Evolutionary conservation across 768 basidiomycete species (phyloP), one percentile per base, ranked within the genome.

Genomic region (Termitomyces sp.): DNA sequence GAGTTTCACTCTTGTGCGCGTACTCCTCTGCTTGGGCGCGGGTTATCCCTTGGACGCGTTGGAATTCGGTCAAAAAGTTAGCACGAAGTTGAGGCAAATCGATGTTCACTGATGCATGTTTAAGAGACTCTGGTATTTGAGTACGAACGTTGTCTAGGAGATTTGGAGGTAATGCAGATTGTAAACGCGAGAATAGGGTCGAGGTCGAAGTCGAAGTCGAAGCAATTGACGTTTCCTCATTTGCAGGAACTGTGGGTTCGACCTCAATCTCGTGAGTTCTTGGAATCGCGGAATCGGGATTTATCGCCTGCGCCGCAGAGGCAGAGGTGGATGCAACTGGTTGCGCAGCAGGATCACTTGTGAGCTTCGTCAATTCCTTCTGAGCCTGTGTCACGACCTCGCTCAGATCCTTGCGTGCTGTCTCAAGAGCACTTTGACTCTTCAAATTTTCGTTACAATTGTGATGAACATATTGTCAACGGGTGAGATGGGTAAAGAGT

Each of bases 21-120:
- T 94, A 94, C 66, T 91, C 93, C 71, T 93, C 94, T 6, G 92
- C 92, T 63, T 89, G 89, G 5, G 86, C 77, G n/a, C 81, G 80
- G 56, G 85, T 86, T 45, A 89, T 82, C 48, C 87, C 90, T 68
- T 93, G 91, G 40, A 92, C 86, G 54, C 84, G 86, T 67, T 86
- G 83, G 62, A 92, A 83, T 67, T 93, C 88, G 38, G 78, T 72
- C 34, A 86, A 71, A 60, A 94, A 74, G 51, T 84, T 85, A 60
- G 79, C 77, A 66, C 87, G 83, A 62, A 93, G 74, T 60, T 91
- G 86, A 5, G 81, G 76, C n/a, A 93, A 72, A 68, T 92, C 91
- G 31, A 89, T 79, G 57, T 81, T 81, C 60, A 83, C 83, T 5
- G 82, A 82, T 11, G 86, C 82, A 62, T 89, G 78, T 72, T 79